Evolutionary conservation across 768 basidiomycete genomes (phyloP), one percentile per base, ranked within the genome.

Genomic region (Tylopilus sp.): DNA sequence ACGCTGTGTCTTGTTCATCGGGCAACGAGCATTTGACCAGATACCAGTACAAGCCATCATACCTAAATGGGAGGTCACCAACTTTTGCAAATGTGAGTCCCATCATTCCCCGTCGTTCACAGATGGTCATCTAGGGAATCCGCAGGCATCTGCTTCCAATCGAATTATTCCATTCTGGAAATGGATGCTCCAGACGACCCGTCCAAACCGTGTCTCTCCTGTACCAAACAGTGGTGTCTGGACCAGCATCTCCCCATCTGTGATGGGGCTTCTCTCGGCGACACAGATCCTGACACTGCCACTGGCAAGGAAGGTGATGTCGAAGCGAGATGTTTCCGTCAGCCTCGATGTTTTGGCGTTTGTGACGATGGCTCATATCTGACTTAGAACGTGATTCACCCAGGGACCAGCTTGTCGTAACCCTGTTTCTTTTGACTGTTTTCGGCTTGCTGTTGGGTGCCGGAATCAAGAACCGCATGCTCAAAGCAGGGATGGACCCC

Each of bases 271-370:
- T 78, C 80, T 44, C 71, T 95, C 47, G 94, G 93, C 22, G 89
- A 93, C 62, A 85, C 88, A 21, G 82, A 97, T 69, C 90, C 90
- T 23, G 94, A 97, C 69, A 93, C 89, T 17, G 91, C 88, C 12
- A 95, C 92, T 6, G 94, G 94, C 30, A 94, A 89, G 66, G 94
- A 95, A 69, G 94, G 94, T 39, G 92, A 95, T 69, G 91, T 97
- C 21, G 92, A 95, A 73, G 92, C 93, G 51, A 77, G 93, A 67
- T 97, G 94, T 77, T 95, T 95, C 73, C 91, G 93, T 95, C 71
- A 64, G 92, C 79, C 48, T 55, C 65, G 64, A 65, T 63, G 57
- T 63, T 59, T 63, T 55, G 60, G 60, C 60, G 61, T 53, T 60
- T 59, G 61, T 67, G 66, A 59, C 58, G 56, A 44, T 52, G 49